phyloP scores from a whole-genome alignment of 257 asterid species.

The Lantana camara region DNA sequence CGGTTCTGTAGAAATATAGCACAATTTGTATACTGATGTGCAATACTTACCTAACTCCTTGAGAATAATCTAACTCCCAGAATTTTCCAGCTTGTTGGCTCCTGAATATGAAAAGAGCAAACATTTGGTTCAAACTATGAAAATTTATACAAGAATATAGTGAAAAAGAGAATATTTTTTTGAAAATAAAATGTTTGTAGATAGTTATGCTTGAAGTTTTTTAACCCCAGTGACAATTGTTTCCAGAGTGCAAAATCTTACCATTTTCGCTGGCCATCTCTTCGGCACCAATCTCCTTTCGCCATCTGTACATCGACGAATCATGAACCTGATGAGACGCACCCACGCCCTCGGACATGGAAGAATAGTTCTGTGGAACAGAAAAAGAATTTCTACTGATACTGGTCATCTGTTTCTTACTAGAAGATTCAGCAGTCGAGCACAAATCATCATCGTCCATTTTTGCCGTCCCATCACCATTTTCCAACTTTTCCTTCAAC shows the following conservation, averaged over 20 bases:
- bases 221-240: too few relatives aligned
- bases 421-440: constrained; percentile 88
- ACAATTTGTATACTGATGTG: constrained; percentile 12
- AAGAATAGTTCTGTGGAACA: constrained; percentile 55
- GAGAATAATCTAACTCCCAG: constrained; percentile 8
- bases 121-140: neutral
- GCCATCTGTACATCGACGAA: constrained; percentile 37
- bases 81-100: constrained; percentile 14
- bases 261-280: constrained; percentile 50
- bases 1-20: neutral
- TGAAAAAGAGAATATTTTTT: too few relatives aligned
- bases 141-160: too few relatives aligned
- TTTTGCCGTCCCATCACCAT: too few relatives aligned
- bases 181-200: too few relatives aligned
- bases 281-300: constrained; percentile 41
- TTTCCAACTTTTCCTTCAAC: constrained; percentile 29
- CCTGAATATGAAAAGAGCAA: constrained; percentile 27
- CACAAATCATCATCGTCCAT: constrained; percentile 56
- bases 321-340: constrained; percentile 35
- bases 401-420: constrained; percentile 47
- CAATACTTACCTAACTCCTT: constrained; percentile 24
- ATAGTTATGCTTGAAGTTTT: too few relatives aligned
- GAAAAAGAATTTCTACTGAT: constrained; percentile 42
- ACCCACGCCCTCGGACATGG: constrained; percentile 32
- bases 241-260: constrained; percentile 27